These are phyloP conservation scores for Leptographium procerum DNA, from an alignment of 2,329 filamentous ascomycete species.

Conservation along the genomic window DNA sequence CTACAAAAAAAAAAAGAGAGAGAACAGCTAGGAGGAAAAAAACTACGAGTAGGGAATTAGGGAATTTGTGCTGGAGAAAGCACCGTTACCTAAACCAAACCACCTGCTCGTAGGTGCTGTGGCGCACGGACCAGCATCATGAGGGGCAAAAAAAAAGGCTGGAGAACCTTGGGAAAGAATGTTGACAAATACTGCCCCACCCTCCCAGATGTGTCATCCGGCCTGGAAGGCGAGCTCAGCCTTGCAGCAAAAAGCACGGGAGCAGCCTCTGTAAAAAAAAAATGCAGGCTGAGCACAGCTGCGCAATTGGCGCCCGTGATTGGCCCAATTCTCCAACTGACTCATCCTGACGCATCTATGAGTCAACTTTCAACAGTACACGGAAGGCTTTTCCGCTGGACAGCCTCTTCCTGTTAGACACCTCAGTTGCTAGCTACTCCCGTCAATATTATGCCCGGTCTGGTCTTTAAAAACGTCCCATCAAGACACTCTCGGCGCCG, in stretches of 20 bases:
- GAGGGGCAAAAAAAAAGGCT: not conserved
- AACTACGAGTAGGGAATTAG: not conserved
- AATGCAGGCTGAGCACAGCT: not conserved
- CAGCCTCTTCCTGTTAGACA: too few species aligned
- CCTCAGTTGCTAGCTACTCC: too few species aligned
- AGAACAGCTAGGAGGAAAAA: not conserved
- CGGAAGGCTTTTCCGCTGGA: too few species aligned
- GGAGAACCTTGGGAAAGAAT: not conserved
- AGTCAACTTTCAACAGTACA: too few species aligned
- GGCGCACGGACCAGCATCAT: not conserved
- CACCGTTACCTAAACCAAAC: not conserved
- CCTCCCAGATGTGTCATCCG: not conserved
- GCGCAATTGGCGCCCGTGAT: not conserved
- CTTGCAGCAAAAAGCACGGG: not conserved
- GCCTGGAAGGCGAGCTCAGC: not conserved
- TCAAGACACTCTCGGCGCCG: too few species aligned
- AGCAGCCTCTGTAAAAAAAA: too few species aligned
- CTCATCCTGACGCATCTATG: not conserved
- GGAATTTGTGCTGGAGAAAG: not conserved
- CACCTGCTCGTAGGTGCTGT: not conserved
- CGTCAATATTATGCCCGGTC: too few species aligned
- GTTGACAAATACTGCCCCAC: not conserved
- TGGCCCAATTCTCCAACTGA: not conserved
- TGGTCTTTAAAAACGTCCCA: too few species aligned
- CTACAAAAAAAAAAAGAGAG: too few species aligned